Evolutionary conservation across 441 rosid genomes (phyloP).

Genomic region (Gossypium gossypioides): DNA sequence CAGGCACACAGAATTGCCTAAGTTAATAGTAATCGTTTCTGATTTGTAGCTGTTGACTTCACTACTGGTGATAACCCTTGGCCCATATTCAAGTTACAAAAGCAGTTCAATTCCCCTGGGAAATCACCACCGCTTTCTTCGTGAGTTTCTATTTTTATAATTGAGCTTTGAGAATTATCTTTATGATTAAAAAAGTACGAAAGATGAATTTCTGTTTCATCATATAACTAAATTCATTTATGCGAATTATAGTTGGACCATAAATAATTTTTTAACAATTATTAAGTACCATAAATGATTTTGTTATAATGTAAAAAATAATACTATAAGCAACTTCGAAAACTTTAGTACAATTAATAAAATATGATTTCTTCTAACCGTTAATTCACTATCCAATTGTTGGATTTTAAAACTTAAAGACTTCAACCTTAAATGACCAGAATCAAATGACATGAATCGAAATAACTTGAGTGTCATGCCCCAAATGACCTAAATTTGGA

Average conservation of each 20-base stretch:
- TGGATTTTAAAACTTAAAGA: not conserved
- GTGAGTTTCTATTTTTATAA: constrained; percentile 33
- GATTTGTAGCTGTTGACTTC: constrained; percentile 79
- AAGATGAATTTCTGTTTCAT: not conserved
- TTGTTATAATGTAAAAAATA: not conserved
- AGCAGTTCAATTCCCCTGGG: constrained; percentile 83
- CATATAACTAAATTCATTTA: not conserved
- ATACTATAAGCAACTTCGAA: not conserved
- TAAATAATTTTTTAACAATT: not conserved
- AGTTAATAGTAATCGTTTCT: constrained; percentile 6
- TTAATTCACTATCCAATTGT: not conserved
- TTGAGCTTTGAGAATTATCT: not conserved
- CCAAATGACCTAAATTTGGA: not conserved
- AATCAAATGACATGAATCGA: not conserved
- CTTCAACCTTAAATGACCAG: not conserved
- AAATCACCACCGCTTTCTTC: constrained; percentile 89
- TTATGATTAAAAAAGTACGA: not conserved
- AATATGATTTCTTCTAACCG: not conserved
- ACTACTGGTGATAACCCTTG: constrained; percentile 70
- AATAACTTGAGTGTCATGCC: not conserved
- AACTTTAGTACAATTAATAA: not conserved
- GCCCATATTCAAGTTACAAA: constrained; percentile 78
- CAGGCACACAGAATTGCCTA: not conserved
- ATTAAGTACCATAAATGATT: not conserved
- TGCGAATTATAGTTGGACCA: not conserved